Conservation (phyloP, 2,329 filamentous ascomycete genomes). For the Fusarium veterinarium region DNA sequence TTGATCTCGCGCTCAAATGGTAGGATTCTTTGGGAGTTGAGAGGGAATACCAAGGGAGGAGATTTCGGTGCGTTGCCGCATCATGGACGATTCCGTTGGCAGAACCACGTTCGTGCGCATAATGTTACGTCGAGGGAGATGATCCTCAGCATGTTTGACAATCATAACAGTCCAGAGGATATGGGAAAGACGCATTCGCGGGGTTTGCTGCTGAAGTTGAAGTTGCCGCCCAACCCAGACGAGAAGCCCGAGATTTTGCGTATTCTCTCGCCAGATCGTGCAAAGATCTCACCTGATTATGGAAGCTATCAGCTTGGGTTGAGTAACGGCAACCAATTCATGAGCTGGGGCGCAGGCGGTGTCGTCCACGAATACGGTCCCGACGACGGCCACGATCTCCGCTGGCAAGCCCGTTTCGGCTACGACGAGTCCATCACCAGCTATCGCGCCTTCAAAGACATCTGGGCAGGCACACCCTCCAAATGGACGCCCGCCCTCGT, state of each 20-base stretch:
- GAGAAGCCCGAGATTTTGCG: constrained; percentile 26
- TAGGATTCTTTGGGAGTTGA: constrained; percentile 41
- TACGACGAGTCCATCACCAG: constrained; percentile 29
- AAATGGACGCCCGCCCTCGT: constrained; percentile 30
- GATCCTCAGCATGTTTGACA: constrained; percentile 51
- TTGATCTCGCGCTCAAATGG: constrained; percentile 38
- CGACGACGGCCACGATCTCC: constrained; percentile 32
- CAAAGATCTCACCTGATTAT: constrained; percentile 21
- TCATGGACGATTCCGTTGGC: constrained; percentile 50
- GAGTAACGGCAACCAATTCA: constrained; percentile 39
- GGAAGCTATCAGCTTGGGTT: constrained; percentile 36
- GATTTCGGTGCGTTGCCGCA: constrained; percentile 37
- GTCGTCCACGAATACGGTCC: constrained; percentile 43
- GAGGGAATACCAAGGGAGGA: constrained; percentile 40
- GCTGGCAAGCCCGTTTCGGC: constrained; percentile 43
- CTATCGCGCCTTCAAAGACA: constrained; percentile 42
- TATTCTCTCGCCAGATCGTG: constrained; percentile 13
- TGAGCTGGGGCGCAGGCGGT: constrained; percentile 40
- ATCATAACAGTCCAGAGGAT: constrained; percentile 45
- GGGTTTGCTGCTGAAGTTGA: constrained; percentile 25
- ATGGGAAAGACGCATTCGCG: constrained; percentile 5
- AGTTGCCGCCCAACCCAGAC: constrained; percentile 24
- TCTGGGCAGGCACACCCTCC: constrained; percentile 40
- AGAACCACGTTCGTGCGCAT: constrained; percentile 50
- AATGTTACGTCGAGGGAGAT: constrained; percentile 35